A percentile compares a stretch with the other conserved stretches of the same genome.
These are phyloP conservation scores for Papiliotrema terrestris DNA, from an alignment of 1,284 basidiomycete species.

Conservation along the genomic window DNA sequence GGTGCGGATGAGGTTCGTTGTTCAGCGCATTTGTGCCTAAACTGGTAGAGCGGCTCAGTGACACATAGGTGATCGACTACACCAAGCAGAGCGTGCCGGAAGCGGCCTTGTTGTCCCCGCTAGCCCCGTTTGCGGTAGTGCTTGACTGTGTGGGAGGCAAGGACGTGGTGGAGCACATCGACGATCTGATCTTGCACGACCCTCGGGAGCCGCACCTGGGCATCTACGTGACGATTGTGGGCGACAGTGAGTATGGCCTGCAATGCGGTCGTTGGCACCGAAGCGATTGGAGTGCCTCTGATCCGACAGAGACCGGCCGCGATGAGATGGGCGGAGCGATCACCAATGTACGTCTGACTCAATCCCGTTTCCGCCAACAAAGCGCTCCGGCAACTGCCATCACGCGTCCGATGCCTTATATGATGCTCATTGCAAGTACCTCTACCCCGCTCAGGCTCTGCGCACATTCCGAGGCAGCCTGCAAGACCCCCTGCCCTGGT, in stretches of 20 bases:
- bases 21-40: not conserved
- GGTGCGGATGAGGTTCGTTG: conserved; percentile 52
- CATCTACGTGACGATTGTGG: conserved; percentile 38
- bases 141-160: conserved; percentile 38
- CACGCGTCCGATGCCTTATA: too few species aligned
- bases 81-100: conserved; percentile 53
- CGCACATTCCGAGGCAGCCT: conserved; percentile 45
- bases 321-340: conserved; percentile 28
- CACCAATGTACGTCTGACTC: conserved; percentile 19
- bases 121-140: conserved; percentile 41
- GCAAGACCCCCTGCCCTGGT: conserved; percentile 49
- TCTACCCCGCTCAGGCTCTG: conserved; percentile 15
- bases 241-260: conserved; percentile 25
- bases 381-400: too few species aligned
- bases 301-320: conserved; percentile 11
- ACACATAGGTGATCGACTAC: conserved; percentile 58
- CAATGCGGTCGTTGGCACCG: conserved; percentile 1
- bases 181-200: conserved; percentile 33
- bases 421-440: conserved; percentile 2
- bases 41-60: not conserved
- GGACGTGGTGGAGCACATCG: conserved; percentile 28
- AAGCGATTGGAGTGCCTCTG: not conserved
- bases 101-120: conserved; percentile 45
- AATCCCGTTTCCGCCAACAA: not conserved
- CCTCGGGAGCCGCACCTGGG: conserved; percentile 22